Base-by-base conservation (phyloP, 2,329 filamentous ascomycete species). In the Thielaviopsis ethacetica region DNA sequence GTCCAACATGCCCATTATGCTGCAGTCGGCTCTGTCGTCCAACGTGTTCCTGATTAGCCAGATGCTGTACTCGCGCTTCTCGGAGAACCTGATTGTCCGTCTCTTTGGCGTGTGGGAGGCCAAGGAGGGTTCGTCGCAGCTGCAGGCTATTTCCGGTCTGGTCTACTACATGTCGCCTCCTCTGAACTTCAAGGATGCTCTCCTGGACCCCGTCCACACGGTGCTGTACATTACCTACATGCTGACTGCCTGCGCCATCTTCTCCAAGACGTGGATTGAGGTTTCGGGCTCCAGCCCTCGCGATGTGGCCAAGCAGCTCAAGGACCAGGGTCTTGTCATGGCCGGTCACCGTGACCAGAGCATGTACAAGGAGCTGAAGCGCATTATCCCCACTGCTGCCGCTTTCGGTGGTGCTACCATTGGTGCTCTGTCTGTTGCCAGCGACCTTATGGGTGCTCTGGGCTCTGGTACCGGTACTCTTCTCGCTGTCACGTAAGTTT, bases 1-100 rank as follows among this genome's bases (percentile, higher is more conserved):
- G 71, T 96, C 91, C 73, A 98, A 98, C 86, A 98, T 98, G 94
- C 93, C 93, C 71, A 98, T 98, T 76, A 98, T 98, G 93, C 82
- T 98, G 72, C 94, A 98, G 79, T 97, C 91, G 54, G 93, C 93
- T 66, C 83, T 98, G 66, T 95, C 89, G 65, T 96, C 91, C 80
- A 98, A 98, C 81, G 83, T 98, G 75, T 98, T 98, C 84, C 79
- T 98, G 64, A 90, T 98, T 77, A 93, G 87, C 71, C 93, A 98
- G 80, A 97, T 97, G 91, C 84, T 98, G 65, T 97, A 95, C 84
- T 95, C 88, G 63, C 91, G 91, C 73, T 97, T 98, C 81, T 93
- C 90, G 53, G 93, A 98, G 77, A 98, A 98, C 81, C 85, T 98
- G 63, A 83, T 98, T 61, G 93, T 98, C 74, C 89, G 88, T 71